A percentile compares a stretch with the other conserved stretches of the same genome.
Conservation (phyloP, 1,284 basidiomycete genomes). For the Ceratobasidium sp. region DNA sequence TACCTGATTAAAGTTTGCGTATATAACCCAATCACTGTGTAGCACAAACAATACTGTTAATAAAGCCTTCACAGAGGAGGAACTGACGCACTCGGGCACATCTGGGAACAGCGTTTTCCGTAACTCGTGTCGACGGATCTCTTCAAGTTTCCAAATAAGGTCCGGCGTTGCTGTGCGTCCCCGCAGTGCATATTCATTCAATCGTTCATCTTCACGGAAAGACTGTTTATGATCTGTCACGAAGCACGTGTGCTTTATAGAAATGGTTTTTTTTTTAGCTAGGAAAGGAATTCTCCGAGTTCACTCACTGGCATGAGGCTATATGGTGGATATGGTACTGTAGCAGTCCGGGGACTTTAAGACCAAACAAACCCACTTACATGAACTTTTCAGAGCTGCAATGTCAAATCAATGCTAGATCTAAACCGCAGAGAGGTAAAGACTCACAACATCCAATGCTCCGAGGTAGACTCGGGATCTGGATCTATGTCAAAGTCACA, state of each 20-base stretch:
- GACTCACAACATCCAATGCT: constrained; percentile 63
- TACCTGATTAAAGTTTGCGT: constrained; percentile 71
- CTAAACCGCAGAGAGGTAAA: constrained; percentile 39
- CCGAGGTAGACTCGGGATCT: constrained; percentile 59
- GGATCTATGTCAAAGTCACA: constrained; percentile 56
- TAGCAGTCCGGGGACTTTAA: constrained; percentile 39
- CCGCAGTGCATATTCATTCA: constrained; percentile 43
- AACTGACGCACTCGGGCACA: constrained; percentile 54
- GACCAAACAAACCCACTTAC: constrained; percentile 51
- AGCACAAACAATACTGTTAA: not conserved
- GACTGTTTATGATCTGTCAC: constrained; percentile 68
- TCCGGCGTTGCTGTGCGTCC: constrained; percentile 44
- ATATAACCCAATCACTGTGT: constrained; percentile 59
- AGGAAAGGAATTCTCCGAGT: no score
- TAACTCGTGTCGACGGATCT: constrained; percentile 56
- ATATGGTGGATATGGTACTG: not conserved
- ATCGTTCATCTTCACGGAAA: constrained; percentile 52
- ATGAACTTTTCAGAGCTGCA: constrained; percentile 57
- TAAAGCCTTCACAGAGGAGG: not conserved
- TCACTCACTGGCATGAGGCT: constrained; percentile 6
- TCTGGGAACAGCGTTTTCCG: constrained; percentile 58
- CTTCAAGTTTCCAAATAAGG: constrained; percentile 59
- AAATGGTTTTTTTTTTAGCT: not conserved
- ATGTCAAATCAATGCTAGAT: constrained; percentile 27
- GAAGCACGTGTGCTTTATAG: constrained; percentile 61